Percentiles rank a stretch among this genome's conserved stretches.
These are phyloP conservation scores for peach (Prunus persica) DNA, from an alignment of 306 rosid species.

Conservation along the genomic window Prunus_persica_NCBIv2 NC_034010.1:28881501-28882000, in stretches of 20 bases:
- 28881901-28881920: constrained; percentile 48
- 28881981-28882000: background rate
- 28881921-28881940: constrained; percentile 48
- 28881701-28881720: constrained; percentile 81
- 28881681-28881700: constrained; percentile 88
- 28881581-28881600: constrained; percentile 36
- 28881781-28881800: background rate
- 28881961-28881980: background rate
- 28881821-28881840: background rate
- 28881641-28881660: constrained; percentile 90
- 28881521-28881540: constrained; percentile 98
- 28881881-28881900: constrained; percentile 68
- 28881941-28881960: background rate
- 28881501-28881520: constrained; percentile 81
- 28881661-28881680: constrained; percentile 81
- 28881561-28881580: constrained; percentile 88
- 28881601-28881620: constrained; percentile 20
- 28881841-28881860: constrained; percentile 88
- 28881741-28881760: constrained; percentile 76
- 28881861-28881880: constrained; percentile 88
- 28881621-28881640: constrained; percentile 80
- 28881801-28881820: background rate
- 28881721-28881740: constrained; percentile 89
- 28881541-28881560: constrained; percentile 95
- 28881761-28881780: constrained; percentile 13